A percentile compares a stretch with the other conserved stretches of the same genome.
Evolutionary conservation across 768 basidiomycete species (phyloP).

Genomic region (Suillus placidus): DNA sequence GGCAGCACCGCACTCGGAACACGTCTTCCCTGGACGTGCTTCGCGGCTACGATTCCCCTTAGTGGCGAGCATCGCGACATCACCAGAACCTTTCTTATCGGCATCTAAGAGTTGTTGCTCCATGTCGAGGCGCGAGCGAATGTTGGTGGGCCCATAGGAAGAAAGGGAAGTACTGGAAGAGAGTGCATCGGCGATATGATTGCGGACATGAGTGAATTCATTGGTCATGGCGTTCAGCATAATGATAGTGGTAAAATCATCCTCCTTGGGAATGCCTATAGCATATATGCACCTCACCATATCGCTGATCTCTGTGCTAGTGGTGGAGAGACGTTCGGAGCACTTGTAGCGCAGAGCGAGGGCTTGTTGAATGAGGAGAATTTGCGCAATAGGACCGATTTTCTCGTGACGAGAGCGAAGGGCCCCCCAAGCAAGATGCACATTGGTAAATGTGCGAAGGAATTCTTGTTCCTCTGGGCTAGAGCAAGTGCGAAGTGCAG

Average conservation of each 20-base stretch:
- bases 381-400: conserved; percentile 20
- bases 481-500: background rate
- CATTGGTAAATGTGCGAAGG: conserved; percentile 1
- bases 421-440: conserved; percentile 11
- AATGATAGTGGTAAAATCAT: conserved; percentile 16
- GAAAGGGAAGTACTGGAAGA: background rate
- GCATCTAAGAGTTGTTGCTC: conserved; percentile 4
- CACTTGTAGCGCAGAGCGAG: conserved; percentile 13
- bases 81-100: background rate
- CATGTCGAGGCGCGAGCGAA: background rate
- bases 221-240: conserved; percentile 18
- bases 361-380: background rate
- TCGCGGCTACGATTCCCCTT: background rate
- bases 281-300: conserved; percentile 20
- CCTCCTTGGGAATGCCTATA: conserved; percentile 20
- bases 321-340: conserved; percentile 5
- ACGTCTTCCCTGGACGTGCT: too few species aligned
- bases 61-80: background rate
- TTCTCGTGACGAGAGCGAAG: conserved; percentile 21
- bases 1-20: too few species aligned
- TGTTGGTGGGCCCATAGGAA: background rate
- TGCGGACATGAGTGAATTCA: background rate
- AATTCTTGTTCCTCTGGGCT: background rate
- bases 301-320: conserved; percentile 10
- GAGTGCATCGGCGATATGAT: conserved; percentile 14